Base-by-base conservation (phyloP, 1,139 yeast genomes). In the Arxiozyma slooffiae region DNA sequence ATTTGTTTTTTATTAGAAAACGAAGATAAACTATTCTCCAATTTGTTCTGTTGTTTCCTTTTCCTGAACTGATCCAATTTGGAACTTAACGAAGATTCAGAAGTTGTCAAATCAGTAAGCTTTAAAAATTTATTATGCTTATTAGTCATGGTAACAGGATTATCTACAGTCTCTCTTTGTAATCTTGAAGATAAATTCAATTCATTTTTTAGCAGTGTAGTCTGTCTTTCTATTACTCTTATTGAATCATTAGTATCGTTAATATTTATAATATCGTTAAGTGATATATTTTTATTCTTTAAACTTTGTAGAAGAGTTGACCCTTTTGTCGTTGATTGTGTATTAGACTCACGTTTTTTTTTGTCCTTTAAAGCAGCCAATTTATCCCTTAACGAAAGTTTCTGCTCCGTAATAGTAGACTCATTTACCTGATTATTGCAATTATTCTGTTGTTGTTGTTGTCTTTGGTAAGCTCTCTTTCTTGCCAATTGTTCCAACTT, bases 401-500 rank as follows among this genome's bases (percentile, higher is more conserved):
- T 42, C n/a, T 34, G 20, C 7, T 22, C 36, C 14, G 3, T 30
- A 30, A 14, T n/a, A 11, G 36, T 11, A 3, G 7, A 30, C 11
- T 11, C 7, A 30, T 30, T 30, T 11, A 30, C 36, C 14, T 30
- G 36, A 30, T 30, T 11, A 6, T 8, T n/a, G n/a, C n/a, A n/a
- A n/a, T n/a, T 20, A 38, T 41, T 14, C 5, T 41, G 38, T 11
- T 41, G 22, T 5, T 34, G 18, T n/a, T 17, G 20, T 9, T 36
- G 37, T 38, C 47, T 38, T 38, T 44, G 42, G 20, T 46, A 34
- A 14, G 53, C 55, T 44, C 54, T 57, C 38, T 52, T 46, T 44
- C 60, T 58, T 17, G 62, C 62, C 45, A 60, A 50, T 46, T 52
- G 57, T 41, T 60, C 63, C 46, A 60, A 44, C 39, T 51, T 55